Evolutionary conservation across 805 yeast species (phyloP).

Genomic region (Starmerella powellii): DNA sequence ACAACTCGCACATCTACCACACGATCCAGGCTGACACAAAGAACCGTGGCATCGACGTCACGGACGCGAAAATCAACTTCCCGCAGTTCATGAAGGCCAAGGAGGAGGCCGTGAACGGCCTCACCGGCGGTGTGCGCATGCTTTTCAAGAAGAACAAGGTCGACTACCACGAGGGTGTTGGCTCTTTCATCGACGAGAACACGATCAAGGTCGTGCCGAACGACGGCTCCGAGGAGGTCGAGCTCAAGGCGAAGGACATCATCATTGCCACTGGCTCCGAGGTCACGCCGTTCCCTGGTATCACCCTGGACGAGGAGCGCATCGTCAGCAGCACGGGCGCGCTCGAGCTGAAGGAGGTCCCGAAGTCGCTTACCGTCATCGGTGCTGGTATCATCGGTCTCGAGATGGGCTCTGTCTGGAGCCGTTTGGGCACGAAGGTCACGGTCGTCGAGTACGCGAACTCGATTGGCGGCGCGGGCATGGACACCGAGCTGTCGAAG

Average conservation of each 20-base stretch:
- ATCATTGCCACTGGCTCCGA: conserved; percentile 98
- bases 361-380: conserved; percentile 81
- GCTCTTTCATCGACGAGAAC: conserved; percentile 73
- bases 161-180: conserved; percentile 86
- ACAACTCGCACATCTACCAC: conserved; percentile 90
- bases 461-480: conserved; percentile 96
- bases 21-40: conserved; percentile 74
- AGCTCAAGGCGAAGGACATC: conserved; percentile 70
- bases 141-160: conserved; percentile 92
- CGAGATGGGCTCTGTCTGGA: conserved; percentile 98
- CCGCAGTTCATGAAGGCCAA: conserved; percentile 78
- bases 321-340: conserved; percentile 95
- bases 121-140: conserved; percentile 90
- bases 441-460: conserved; percentile 84
- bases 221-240: conserved; percentile 67
- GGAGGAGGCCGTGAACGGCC: conserved; percentile 74
- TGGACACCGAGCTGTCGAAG: conserved; percentile 94
- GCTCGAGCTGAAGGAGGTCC: conserved; percentile 70
- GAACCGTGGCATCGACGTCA: conserved; percentile 79
- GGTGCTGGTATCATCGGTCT: conserved; percentile 99
- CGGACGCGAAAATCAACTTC: conserved; percentile 61
- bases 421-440: conserved; percentile 89
- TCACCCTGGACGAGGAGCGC: conserved; percentile 89
- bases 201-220: conserved; percentile 69
- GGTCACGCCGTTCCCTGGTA: conserved; percentile 97